Percentiles rank a stretch among this genome's conserved stretches.
Conservation (phyloP, 1,284 basidiomycete genomes). For the Cutaneotrichosporon cyanovorans region DNA sequence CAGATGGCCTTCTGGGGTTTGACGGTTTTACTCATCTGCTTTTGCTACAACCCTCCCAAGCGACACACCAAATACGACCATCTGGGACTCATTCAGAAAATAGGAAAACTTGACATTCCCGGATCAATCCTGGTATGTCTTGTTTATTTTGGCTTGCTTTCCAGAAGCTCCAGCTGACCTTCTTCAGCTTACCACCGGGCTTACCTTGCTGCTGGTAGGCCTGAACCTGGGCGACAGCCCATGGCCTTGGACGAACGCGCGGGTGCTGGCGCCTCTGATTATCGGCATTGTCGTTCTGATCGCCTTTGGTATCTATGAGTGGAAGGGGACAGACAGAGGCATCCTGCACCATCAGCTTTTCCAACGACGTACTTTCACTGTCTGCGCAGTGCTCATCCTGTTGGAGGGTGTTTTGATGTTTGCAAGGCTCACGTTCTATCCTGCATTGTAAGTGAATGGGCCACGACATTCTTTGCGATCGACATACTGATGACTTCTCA, state of each 20-base stretch:
- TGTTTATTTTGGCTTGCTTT: not conserved
- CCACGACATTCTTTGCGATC: not conserved
- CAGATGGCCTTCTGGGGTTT: constrained; percentile 11
- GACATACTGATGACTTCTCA: not conserved
- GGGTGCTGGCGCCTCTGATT: constrained; percentile 6
- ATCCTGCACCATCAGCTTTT: constrained; percentile 20
- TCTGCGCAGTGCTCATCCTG: constrained; percentile 15
- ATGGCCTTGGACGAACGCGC: constrained; percentile 6
- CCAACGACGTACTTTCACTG: constrained; percentile 8
- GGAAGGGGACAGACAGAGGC: constrained; percentile 9
- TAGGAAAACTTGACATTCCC: constrained; percentile 5
- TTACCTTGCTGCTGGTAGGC: constrained; percentile 3
- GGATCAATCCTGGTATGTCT: constrained; percentile 6
- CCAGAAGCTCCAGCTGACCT: not conserved
- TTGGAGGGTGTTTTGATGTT: constrained; percentile 18
- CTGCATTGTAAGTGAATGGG: constrained; percentile 6
- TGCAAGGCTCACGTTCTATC: constrained; percentile 14
- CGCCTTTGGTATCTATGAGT: constrained; percentile 7
- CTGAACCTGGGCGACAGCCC: constrained; percentile 9
- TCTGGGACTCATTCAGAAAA: constrained; percentile 4
- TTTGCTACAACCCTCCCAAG: constrained; percentile 13
- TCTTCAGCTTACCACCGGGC: not conserved
- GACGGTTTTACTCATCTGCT: not conserved
- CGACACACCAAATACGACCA: constrained; percentile 9
- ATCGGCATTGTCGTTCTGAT: constrained; percentile 3